A percentile compares a stretch with the other conserved stretches of the same genome.
These are phyloP conservation scores for Pneumocystis sp. DNA, from an alignment of 1,139 yeast genomes.

Conservation along the genomic window DNA sequence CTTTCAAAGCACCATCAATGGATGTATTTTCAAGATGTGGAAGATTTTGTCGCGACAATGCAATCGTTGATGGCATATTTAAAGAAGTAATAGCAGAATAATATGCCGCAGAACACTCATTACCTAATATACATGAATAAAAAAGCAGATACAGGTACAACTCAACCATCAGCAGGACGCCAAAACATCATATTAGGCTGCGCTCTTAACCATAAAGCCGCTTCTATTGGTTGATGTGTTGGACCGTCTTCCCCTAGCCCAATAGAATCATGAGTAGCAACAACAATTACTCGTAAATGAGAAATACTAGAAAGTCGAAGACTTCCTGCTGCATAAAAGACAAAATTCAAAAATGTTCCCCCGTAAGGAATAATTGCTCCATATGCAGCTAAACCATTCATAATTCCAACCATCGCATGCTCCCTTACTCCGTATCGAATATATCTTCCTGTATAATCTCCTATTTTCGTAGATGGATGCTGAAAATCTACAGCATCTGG, in stretches of 20 bases:
- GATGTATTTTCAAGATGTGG: conserved; percentile 93
- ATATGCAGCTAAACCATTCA: conserved; percentile 94
- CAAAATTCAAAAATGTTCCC: conserved; percentile 97
- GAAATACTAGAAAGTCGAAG: conserved; percentile 88
- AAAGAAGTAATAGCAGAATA: conserved; percentile 54
- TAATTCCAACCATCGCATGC: conserved; percentile 98
- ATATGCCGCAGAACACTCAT: conserved; percentile 96
- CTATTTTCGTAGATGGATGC: conserved; percentile 67
- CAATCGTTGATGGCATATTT: conserved; percentile 76
- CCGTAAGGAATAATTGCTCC: conserved; percentile 92
- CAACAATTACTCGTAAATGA: conserved; percentile 89
- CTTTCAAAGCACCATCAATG: conserved; percentile 81
- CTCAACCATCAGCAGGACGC: conserved; percentile 48
- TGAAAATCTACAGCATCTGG: conserved; percentile 81
- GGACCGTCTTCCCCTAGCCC: conserved; percentile 99
- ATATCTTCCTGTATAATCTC: conserved; percentile 85
- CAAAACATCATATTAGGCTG: conserved; percentile 87
- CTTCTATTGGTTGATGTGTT: conserved; percentile 99
- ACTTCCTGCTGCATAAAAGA: conserved; percentile 96
- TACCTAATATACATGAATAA: conserved; percentile 64
- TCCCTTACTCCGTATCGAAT: conserved; percentile 98
- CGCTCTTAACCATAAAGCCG: conserved; percentile 96
- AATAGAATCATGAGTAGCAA: conserved; percentile 97
- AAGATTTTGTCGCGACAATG: conserved; percentile 92
- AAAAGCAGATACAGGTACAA: background rate